A percentile compares a stretch with the other conserved stretches of the same genome.
These are phyloP conservation scores for Arabidopsis arenosa DNA, from an alignment of 345 rosid genomes.

Conservation along the genomic window DNA sequence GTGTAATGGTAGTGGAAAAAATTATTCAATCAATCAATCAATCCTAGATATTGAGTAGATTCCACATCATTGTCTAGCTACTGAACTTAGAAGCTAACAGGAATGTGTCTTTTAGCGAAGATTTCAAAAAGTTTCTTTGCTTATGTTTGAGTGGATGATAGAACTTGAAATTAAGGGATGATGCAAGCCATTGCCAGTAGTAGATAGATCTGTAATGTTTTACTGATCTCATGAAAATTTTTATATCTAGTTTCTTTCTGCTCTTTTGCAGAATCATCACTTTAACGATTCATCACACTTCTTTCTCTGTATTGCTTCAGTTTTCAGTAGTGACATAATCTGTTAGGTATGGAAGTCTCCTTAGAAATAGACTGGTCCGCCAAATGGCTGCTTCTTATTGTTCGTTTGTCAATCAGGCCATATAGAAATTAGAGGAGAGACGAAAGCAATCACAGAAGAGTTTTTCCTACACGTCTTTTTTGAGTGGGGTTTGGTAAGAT, in stretches of 20 bases:
- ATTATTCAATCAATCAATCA: neutral
- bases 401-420: slow-evolving; percentile 35
- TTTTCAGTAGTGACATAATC: slow-evolving; percentile 29
- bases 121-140: neutral
- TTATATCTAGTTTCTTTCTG: too few relatives aligned
- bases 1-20: too few relatives aligned
- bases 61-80: slow-evolving; percentile 31
- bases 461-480: slow-evolving; percentile 36
- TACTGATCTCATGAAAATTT: slow-evolving; percentile 1
- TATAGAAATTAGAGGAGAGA: slow-evolving; percentile 25
- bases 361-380: slow-evolving; percentile 26
- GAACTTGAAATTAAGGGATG: slow-evolving; percentile 4
- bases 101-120: slow-evolving; percentile 3
- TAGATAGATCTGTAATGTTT: neutral
- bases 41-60: slow-evolving; percentile 17
- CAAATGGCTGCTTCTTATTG: slow-evolving; percentile 34
- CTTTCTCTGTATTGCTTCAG: slow-evolving; percentile 17
- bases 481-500: slow-evolving; percentile 49
- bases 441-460: slow-evolving; percentile 34
- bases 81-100: slow-evolving; percentile 10
- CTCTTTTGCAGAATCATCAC: neutral
- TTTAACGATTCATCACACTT: neutral
- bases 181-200: slow-evolving; percentile 21
- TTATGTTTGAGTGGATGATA: neutral
- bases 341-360: slow-evolving; percentile 32